A percentile compares a stretch with the other conserved stretches of the same genome.
Evolutionary conservation across 2,329 filamentous ascomycete genomes (phyloP).

Genomic region (Fusarium albosuccineum): DNA sequence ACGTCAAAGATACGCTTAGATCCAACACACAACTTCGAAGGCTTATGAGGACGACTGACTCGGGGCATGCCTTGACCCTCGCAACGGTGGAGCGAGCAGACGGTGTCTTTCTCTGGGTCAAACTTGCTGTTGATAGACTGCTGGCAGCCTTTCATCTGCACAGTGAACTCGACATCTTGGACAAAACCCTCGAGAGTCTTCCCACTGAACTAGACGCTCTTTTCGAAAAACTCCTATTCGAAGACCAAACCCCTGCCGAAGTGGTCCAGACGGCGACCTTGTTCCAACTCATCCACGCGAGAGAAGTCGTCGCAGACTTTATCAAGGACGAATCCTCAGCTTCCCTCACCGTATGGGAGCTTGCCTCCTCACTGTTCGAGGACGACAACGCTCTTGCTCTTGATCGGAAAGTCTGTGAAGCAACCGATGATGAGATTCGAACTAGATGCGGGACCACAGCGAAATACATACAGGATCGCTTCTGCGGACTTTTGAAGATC

Average conservation of each 20-base stretch:
- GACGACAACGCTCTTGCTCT: constrained; percentile 38
- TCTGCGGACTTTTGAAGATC: constrained; percentile 46
- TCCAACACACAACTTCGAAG: constrained; percentile 26
- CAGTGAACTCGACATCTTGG: constrained; percentile 13
- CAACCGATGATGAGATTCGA: constrained; percentile 28
- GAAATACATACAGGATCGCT: constrained; percentile 31
- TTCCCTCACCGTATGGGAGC: constrained; percentile 51
- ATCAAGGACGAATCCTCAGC: constrained; percentile 49
- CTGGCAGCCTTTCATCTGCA: constrained; percentile 28
- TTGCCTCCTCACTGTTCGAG: constrained; percentile 47
- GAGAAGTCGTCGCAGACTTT: constrained; percentile 51
- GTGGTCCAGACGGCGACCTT: constrained; percentile 42
- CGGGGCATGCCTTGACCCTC: constrained; percentile 20
- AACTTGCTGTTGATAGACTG: constrained; percentile 48
- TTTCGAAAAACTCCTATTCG: constrained; percentile 50
- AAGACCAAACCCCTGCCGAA: constrained; percentile 36
- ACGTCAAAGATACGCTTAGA: constrained; percentile 40
- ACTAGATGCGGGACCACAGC: constrained; percentile 35
- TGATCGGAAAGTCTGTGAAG: constrained; percentile 37
- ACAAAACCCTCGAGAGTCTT: constrained; percentile 27
- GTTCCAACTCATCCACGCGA: constrained; percentile 49
- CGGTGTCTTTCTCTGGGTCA: constrained; percentile 53
- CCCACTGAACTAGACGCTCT: constrained; percentile 47
- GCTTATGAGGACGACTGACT: constrained; percentile 10
- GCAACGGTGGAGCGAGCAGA: constrained; percentile 43